Evolutionary conservation across 805 yeast genomes (phyloP).

Genomic region (Sugiyamaella marilandica): DNA sequence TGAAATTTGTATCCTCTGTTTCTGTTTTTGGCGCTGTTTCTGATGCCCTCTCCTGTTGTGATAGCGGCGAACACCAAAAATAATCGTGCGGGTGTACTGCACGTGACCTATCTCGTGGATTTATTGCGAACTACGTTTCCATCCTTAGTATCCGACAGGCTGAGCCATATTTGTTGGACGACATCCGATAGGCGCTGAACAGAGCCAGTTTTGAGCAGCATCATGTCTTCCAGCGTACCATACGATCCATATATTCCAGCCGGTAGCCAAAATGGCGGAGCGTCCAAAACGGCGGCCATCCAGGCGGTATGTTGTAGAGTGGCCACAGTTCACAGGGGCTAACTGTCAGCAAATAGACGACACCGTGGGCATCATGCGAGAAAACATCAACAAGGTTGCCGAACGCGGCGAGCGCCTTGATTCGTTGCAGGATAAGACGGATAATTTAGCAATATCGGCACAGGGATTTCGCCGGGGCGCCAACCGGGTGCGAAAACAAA

Average conservation of each 20-base stretch:
- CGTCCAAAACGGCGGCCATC: constrained; percentile 69
- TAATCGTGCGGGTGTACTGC: no score
- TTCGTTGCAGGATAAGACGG: constrained; percentile 88
- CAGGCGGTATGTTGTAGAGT: constrained; percentile 58
- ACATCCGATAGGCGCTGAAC: not conserved
- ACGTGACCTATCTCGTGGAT: not conserved
- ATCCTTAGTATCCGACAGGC: not conserved
- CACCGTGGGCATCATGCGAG: constrained; percentile 96
- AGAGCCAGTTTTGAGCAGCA: constrained; percentile 1
- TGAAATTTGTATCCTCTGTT: no score
- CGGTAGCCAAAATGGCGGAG: constrained; percentile 18
- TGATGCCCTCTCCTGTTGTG: no score
- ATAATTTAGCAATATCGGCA: constrained; percentile 85
- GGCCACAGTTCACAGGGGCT: constrained; percentile 7
- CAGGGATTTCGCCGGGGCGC: constrained; percentile 96
- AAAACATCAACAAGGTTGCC: constrained; percentile 91
- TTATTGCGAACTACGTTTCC: not conserved
- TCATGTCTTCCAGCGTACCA: constrained; percentile 74
- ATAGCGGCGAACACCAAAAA: no score
- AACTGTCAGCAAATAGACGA: constrained; percentile 71
- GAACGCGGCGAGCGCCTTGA: constrained; percentile 93
- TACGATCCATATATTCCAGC: constrained; percentile 78
- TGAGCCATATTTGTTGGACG: not conserved
- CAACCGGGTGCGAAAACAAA: constrained; percentile 92
- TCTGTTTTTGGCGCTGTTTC: no score